phyloP scores from a whole-genome alignment of 2,329 filamentous ascomycete species.

The Colletotrichum magnum region DNA sequence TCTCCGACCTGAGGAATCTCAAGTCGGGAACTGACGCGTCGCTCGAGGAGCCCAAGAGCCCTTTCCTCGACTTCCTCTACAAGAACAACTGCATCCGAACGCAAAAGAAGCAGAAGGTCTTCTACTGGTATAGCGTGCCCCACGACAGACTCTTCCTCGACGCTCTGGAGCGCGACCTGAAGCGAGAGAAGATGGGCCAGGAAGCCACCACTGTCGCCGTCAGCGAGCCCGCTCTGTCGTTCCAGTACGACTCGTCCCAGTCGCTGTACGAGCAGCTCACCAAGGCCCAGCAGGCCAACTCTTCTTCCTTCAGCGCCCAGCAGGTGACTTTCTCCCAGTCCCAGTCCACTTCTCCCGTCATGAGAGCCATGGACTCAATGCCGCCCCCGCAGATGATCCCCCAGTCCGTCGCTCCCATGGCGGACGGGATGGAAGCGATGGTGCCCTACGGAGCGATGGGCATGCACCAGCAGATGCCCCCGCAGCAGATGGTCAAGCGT shows the following conservation, averaged over 20 bases:
- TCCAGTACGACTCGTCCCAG: constrained; percentile 99
- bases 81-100: constrained; percentile 99
- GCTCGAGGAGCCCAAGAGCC: constrained; percentile 97
- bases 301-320: constrained; percentile 93
- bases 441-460: constrained; percentile 77
- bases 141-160: constrained; percentile 98
- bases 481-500: constrained; percentile 82
- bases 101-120: constrained; percentile 99
- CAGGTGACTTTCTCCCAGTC: constrained; percentile 77
- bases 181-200: constrained; percentile 99
- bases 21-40: constrained; percentile 99
- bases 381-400: constrained; percentile 87
- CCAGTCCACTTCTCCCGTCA: constrained; percentile 88
- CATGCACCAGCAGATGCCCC: constrained; percentile 41
- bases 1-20: constrained; percentile 97
- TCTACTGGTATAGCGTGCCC: constrained; percentile 99
- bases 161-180: constrained; percentile 95
- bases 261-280: constrained; percentile 99
- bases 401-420: constrained; percentile 68
- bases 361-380: constrained; percentile 94
- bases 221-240: constrained; percentile 96
- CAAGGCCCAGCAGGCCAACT: constrained; percentile 98
- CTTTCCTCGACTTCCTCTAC: constrained; percentile 98
- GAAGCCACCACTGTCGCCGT: constrained; percentile 97
- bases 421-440: constrained; percentile 80